Percentiles rank a stretch among this genome's conserved stretches.
Evolutionary conservation across 2,329 filamentous ascomycete genomes (phyloP).

Genomic region (Pseudogymnoascus sp.): DNA sequence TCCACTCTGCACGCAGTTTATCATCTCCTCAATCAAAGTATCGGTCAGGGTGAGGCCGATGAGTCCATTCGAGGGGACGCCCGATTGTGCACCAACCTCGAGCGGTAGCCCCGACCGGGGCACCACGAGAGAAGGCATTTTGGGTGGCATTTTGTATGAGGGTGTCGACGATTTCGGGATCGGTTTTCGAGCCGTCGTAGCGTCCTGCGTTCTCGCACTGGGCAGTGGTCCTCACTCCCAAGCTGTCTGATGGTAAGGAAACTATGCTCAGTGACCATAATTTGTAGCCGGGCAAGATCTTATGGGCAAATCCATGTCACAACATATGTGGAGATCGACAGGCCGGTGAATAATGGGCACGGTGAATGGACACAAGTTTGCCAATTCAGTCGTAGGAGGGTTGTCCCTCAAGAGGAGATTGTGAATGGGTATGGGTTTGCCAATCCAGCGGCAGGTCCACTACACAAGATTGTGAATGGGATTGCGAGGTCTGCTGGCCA

Average conservation of each 20-base stretch:
- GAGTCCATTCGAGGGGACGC: conserved; percentile 42
- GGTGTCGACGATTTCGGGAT: not conserved
- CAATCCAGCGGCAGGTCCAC: not conserved
- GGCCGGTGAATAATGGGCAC: not conserved
- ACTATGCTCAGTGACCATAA: conserved; percentile 6
- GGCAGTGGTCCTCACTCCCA: conserved; percentile 3
- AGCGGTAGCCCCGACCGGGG: conserved; percentile 51
- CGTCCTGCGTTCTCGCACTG: conserved; percentile 1
- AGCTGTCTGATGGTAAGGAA: conserved; percentile 6
- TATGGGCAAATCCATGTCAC: conserved; percentile 3
- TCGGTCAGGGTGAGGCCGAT: conserved; percentile 53
- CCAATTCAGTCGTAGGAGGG: not conserved
- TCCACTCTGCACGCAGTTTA: conserved; percentile 50
- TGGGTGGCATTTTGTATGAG: conserved; percentile 15
- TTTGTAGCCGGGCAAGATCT: not conserved
- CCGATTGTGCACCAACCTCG: conserved; percentile 32
- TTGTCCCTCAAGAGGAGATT: not conserved
- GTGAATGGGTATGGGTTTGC: not conserved
- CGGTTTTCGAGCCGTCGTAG: conserved; percentile 1
- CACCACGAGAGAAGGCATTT: conserved; percentile 48
- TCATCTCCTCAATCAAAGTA: conserved; percentile 54
- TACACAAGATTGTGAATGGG: not conserved
- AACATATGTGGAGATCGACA: not conserved
- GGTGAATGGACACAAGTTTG: not conserved
- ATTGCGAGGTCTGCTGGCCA: not conserved